Conservation (phyloP, 345 rosid species). For the Populus euphratica region DNA sequence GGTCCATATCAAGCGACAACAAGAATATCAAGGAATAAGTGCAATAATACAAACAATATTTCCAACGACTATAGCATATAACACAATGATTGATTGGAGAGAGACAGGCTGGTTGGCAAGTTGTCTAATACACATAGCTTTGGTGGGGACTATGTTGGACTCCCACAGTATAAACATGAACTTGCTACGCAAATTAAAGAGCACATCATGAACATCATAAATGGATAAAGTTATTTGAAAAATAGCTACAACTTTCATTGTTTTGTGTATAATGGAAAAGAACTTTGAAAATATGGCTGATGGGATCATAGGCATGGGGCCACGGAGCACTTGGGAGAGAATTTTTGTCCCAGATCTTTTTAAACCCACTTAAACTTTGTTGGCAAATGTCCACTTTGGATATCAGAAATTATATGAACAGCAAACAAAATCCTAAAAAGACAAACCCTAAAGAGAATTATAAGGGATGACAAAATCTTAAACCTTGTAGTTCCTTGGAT, state of each 20-base stretch:
- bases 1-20: background rate
- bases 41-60: background rate
- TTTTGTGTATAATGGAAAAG: slow-evolving; percentile 10
- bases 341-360: slow-evolving; percentile 39
- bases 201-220: background rate
- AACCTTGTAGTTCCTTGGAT: slow-evolving; percentile 2
- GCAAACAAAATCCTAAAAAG: slow-evolving; percentile 27
- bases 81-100: slow-evolving; percentile 32
- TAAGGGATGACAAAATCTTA: slow-evolving; percentile 24
- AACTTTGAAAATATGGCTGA: slow-evolving; percentile 7
- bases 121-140: background rate
- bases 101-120: slow-evolving; percentile 19
- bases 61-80: background rate
- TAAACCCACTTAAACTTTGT: background rate
- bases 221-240: slow-evolving; percentile 23
- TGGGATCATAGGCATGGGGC: slow-evolving; percentile 29
- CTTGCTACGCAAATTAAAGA: slow-evolving; percentile 3
- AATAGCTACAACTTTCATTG: slow-evolving; percentile 15
- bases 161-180: slow-evolving; percentile 3
- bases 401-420: background rate
- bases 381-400: slow-evolving; percentile 5
- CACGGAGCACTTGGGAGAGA: slow-evolving; percentile 19
- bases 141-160: slow-evolving; percentile 31
- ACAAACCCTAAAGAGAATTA: slow-evolving; percentile 21
- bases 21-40: background rate